Conservation (phyloP, 2,329 filamentous ascomycete genomes). For the Pyrenophora tritici-repentis region DNA sequence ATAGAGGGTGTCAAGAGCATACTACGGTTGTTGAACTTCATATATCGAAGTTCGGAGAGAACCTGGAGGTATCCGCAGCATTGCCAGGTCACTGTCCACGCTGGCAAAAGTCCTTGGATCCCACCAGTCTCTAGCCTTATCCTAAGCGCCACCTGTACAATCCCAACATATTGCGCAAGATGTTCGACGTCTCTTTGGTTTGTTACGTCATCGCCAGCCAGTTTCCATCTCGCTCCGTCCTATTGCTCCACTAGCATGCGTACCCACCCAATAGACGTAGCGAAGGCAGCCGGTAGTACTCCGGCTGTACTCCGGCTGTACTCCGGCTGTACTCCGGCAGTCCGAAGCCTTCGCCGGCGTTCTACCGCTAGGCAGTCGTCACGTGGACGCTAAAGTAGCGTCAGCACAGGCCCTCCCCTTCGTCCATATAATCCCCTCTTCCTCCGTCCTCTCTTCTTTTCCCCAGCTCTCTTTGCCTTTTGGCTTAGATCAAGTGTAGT, state of each 20-base stretch:
- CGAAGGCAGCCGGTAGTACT: not conserved
- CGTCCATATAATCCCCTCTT: not conserved
- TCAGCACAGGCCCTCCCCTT: not conserved
- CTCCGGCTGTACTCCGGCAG: not conserved
- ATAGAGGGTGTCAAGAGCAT: too few relatives aligned
- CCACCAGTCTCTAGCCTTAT: too few relatives aligned
- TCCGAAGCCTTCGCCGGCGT: not conserved
- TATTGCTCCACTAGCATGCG: not conserved
- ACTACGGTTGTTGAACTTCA: too few relatives aligned
- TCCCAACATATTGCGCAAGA: too few relatives aligned
- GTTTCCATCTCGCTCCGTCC: too few relatives aligned
- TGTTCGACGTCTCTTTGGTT: too few relatives aligned
- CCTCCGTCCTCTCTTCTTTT: not conserved
- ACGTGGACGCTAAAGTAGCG: conserved; percentile 2
- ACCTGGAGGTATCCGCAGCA: too few relatives aligned
- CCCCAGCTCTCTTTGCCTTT: conserved; percentile 9
- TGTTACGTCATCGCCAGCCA: not conserved
- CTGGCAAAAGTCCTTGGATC: too few relatives aligned
- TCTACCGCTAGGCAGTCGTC: not conserved
- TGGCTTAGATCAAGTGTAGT: conserved; percentile 11
- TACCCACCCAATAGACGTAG: not conserved
- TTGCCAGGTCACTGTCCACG: too few relatives aligned
- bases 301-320: too few relatives aligned
- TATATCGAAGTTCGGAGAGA: too few relatives aligned
- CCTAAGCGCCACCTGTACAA: too few relatives aligned